Conservation (phyloP, 257 asterid genomes). For the Scutellaria baicalensis region DNA sequence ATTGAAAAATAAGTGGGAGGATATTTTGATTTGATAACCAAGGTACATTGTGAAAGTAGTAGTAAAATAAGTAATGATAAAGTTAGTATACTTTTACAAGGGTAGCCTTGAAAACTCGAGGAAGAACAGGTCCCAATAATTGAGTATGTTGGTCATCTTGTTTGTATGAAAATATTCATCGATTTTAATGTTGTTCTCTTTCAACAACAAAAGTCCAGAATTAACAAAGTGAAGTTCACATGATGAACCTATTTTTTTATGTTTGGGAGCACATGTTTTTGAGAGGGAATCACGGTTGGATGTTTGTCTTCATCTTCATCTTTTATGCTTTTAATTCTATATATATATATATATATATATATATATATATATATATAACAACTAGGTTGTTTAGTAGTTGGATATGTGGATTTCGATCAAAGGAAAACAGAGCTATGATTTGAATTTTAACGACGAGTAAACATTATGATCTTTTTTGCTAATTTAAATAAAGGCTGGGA, state of each 20-base stretch:
- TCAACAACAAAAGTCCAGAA: constrained; percentile 13
- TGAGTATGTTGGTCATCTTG: constrained; percentile 60
- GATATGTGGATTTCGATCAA: too few relatives aligned
- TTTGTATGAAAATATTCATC: not conserved
- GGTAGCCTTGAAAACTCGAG: constrained; percentile 14
- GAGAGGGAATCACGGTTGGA: constrained; percentile 73
- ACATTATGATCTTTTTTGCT: too few relatives aligned
- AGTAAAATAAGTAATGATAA: constrained; percentile 1
- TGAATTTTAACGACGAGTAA: too few relatives aligned
- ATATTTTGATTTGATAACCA: too few relatives aligned
- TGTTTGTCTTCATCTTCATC: constrained; percentile 46
- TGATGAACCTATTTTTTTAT: not conserved
- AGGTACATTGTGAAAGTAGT: not conserved
- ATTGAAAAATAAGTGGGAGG: too few relatives aligned
- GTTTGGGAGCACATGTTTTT: constrained; percentile 39
- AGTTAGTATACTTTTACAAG: constrained; percentile 12
- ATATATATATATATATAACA: too few relatives aligned
- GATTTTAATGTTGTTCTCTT: constrained; percentile 8
- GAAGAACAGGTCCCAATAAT: constrained; percentile 26
- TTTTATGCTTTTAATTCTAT: not conserved
- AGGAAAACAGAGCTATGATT: too few relatives aligned
- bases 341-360: too few relatives aligned
- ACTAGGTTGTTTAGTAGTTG: too few relatives aligned
- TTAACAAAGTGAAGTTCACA: constrained; percentile 3
- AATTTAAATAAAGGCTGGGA: too few relatives aligned